Evolutionary conservation across 1,284 basidiomycete genomes (phyloP), one percentile per base, ranked within the genome.

Genomic region (Xerocomus minutiporus): DNA sequence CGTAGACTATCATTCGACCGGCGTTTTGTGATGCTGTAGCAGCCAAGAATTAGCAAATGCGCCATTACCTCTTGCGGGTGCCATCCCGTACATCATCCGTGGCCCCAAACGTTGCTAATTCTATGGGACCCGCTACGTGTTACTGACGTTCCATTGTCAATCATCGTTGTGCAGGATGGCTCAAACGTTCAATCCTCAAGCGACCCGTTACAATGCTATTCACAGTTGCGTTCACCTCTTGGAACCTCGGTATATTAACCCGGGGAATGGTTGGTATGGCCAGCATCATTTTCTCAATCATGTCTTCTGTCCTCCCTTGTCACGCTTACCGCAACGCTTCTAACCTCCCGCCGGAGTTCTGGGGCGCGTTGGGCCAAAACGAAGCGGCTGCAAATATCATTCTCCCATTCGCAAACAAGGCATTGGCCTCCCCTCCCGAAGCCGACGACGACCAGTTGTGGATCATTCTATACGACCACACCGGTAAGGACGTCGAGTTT

Each of bases 371-470:
- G 40, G 54, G 57, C n/a, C 57, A 60, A 20, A 60, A 78, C 36
- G 73, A 77, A 31, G 66, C 69, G 9, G 65, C 73, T 35, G 74
- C 82, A 6, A 87, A 88, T 54, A 67, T 76, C 50, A 74, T 86
- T 35, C 72, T 81, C 17, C 81, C 86, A 0, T 70, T 75, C 39
- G 74, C 79, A 1, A 41, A 6, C 13, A 61, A 65, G 40, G 59
- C 50, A 1, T 26, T 3, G n/a, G 17, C 50, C n/a, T 57, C 41
- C 17, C 36, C 58, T 48, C 42, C 20, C n/a, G 40, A 59, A 68
- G 32, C 72, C 71, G 52, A 57, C 68, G 39, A 41, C 6, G 39
- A 48, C 25, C 59, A 81, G 46, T 54, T 76, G 3, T 88, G 84
- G 83, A 73, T 86, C 23, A 69, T 76, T 7, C 75, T 72, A 46